Base-by-base conservation (phyloP, 352 stramenopile species). In the Globisporangium paroecandrum region DNA sequence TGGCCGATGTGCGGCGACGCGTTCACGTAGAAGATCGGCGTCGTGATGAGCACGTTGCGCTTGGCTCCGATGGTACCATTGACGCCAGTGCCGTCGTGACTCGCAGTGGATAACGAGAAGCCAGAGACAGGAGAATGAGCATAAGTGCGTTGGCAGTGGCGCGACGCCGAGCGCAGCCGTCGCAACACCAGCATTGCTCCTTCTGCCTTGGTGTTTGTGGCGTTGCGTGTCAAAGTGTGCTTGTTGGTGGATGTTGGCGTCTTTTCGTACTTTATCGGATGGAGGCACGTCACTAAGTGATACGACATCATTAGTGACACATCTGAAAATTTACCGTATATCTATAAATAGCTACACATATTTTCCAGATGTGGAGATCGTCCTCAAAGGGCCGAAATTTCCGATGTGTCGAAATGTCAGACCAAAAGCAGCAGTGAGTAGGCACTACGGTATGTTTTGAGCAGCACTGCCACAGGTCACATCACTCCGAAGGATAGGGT, bases 21-120 rank as follows among this genome's bases (percentile, higher is more conserved):
- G 73, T 99, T 99, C 47, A 99, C 97, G 81, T 99, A 99, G 79
- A 99, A 99, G 69, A 99, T 99, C 7, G 98, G 97, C n/a, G 98
- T 99, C 61, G 96, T 99, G 62, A 99, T 84, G 34, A 64, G 49
- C 64, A 69, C 57, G 27, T 69, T 69, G 54, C n/a, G 15, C 43
- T 69, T 69, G 20, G 27, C 27, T 49, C 38, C 24, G 38, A 0
- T 58, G 4, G 53, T 18, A 24, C 49, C 9, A 12, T 56, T 25
- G 22, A n/a, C 10, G 2, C 25, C 54, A 24, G 5, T 25, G 13
- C 15, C 29, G 20, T 9, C n/a, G 47, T 13, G 47, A 27, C 27
- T 43, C 24, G 41, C 38, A 64, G 13, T 24, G n/a, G 57, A 62
- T 15, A n/a, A 32, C 12, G 58, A 53, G 38, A 49, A 29, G 58